Base-by-base conservation (phyloP, 768 basidiomycete genomes). In the Galerina marginata region DNA sequence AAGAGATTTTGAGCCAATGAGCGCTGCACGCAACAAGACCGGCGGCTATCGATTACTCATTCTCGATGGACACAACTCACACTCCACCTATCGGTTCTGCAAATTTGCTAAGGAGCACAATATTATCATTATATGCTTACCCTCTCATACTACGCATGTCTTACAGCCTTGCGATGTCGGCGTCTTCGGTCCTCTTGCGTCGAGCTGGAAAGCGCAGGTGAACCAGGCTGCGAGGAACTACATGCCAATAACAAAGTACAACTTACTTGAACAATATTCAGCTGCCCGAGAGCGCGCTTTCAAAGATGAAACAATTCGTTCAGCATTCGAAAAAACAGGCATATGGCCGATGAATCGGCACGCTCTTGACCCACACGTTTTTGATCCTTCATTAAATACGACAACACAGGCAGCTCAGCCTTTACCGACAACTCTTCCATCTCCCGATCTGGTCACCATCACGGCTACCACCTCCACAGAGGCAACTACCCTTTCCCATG, bases 31-130 rank as follows among this genome's bases (percentile, higher is more conserved):
- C 16, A 67, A 68, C 25, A 55, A 50, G 3, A 54, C 61, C 12
- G 58, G 47, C 43, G 64, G 65, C 0, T 73, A 71, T 36, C 69
- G 65, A 2, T 67, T 77, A 12, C 66, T 79, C 3, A 74, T 78
- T 43, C 62, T 78, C 6, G 77, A 79, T 65, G 76, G 77, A 2
- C 78, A 79, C 62, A 74, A 73, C 25, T 74, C 72, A 4, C 76
- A 78, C 61, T 69, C 64, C 58, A 74, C 75, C 7, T 71, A 56
- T 46, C n/a, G 25, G n/a, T 77, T 79, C 59, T 67, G 68, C 54
- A 39, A 60, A 5, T 76, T 67, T 62, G 71, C 73, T 1, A 56
- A 62, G 14, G 23, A 64, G 4, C 56, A 74, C 42, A 46, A 63
- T 6, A 77, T 79, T 46, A 66, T 75, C 43, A 60, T 79, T 43